phyloP scores from a whole-genome alignment of 2,329 filamentous ascomycete genomes.

The Cercospora sojina region DNA sequence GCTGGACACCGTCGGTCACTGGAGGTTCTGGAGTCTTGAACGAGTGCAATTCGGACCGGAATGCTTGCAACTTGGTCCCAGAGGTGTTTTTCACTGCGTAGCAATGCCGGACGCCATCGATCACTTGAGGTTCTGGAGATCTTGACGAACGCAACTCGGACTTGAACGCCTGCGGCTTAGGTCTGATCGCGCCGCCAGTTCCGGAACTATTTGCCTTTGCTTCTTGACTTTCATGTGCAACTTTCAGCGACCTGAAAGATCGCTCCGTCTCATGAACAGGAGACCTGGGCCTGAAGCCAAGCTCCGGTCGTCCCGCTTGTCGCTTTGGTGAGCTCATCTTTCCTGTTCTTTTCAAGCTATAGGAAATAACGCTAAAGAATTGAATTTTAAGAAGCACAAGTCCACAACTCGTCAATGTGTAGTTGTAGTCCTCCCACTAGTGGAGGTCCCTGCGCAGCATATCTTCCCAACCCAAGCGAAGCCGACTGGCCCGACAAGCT shows the following conservation, averaged over 20 bases:
- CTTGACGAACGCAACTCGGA: neutral
- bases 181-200: neutral
- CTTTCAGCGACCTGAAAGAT: neutral
- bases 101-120: neutral
- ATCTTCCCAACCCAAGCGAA: neutral
- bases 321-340: neutral
- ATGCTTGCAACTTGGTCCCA: neutral
- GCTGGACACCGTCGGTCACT: neutral
- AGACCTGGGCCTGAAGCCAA: neutral
- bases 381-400: neutral
- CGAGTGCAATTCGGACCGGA: neutral
- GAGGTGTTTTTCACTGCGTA: neutral
- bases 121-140: neutral
- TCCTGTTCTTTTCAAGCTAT: neutral
- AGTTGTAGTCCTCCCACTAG: neutral
- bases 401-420: neutral
- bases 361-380: neutral
- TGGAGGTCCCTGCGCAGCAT: neutral
- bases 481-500: conserved; percentile 10
- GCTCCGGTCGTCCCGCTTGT: conserved; percentile 2
- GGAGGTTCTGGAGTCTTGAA: neutral
- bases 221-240: neutral
- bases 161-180: neutral
- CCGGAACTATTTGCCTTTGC: neutral
- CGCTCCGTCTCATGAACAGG: neutral